These are phyloP conservation scores for Cytidiella melzeri DNA, from an alignment of 768 basidiomycete genomes.

Conservation along the genomic window DNA sequence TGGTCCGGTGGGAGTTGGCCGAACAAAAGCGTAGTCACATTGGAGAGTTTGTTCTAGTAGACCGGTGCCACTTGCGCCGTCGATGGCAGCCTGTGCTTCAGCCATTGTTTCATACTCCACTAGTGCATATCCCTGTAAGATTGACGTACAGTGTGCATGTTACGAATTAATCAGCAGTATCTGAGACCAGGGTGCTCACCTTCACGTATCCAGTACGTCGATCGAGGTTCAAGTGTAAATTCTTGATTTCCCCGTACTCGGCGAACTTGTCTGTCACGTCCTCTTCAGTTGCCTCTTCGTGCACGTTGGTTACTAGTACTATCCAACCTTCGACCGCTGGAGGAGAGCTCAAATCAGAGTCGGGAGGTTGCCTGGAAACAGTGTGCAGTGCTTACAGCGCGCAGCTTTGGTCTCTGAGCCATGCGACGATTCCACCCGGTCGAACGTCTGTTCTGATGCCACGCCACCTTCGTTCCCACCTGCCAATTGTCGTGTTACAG, in stretches of 20 bases:
- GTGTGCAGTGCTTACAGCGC: slow-evolving; percentile 55
- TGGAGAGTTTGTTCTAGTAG: slow-evolving; percentile 83
- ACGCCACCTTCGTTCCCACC: slow-evolving; percentile 59
- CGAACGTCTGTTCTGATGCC: slow-evolving; percentile 66
- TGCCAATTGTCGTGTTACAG: slow-evolving; percentile 20
- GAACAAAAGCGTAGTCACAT: slow-evolving; percentile 91
- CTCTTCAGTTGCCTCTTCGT: slow-evolving; percentile 98
- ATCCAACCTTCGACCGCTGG: slow-evolving; percentile 99
- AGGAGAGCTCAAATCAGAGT: slow-evolving; percentile 5
- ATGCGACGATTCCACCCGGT: slow-evolving; percentile 69
- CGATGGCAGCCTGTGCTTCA: slow-evolving; percentile 92
- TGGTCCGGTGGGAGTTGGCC: slow-evolving; percentile 76
- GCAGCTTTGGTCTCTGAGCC: slow-evolving; percentile 76
- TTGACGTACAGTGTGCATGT: slow-evolving; percentile 6
- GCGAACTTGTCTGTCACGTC: slow-evolving; percentile 95
- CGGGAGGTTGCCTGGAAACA: slow-evolving; percentile 2
- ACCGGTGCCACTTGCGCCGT: slow-evolving; percentile 76
- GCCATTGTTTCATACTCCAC: slow-evolving; percentile 96
- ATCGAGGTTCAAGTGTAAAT: slow-evolving; percentile 94
- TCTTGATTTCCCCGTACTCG: slow-evolving; percentile 97
- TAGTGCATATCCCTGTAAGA: slow-evolving; percentile 86
- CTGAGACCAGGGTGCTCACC: slow-evolving; percentile 39
- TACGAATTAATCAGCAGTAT: not conserved
- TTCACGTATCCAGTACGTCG: slow-evolving; percentile 98
- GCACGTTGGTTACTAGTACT: slow-evolving; percentile 91